Percentiles rank a stretch among this genome's conserved stretches.
phyloP scores from a whole-genome alignment of 805 yeast species.

The Blastobotrys robertii region DNA sequence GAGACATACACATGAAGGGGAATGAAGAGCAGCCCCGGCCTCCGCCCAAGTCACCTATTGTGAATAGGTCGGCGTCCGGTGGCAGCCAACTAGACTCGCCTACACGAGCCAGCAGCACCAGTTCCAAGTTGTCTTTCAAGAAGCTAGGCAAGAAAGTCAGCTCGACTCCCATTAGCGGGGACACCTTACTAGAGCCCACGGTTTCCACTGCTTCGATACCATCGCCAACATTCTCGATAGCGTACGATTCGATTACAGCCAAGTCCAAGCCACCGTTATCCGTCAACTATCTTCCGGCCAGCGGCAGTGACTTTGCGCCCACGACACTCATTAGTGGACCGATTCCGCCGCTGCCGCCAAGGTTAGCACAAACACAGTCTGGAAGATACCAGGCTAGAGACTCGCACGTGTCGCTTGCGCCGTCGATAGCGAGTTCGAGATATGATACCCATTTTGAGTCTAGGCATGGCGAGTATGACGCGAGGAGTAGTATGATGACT shows the following conservation, averaged over 20 bases:
- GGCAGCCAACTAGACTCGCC: conserved; percentile 1
- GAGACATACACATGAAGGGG: background rate
- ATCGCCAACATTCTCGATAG: conserved; percentile 12
- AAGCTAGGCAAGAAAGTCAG: conserved; percentile 6
- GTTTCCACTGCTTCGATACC: background rate
- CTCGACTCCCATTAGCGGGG: background rate
- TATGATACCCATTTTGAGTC: background rate
- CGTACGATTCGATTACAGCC: conserved; percentile 17
- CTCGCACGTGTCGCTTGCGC: background rate
- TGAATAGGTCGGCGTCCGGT: too few relatives aligned
- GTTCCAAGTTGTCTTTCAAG: conserved; percentile 6
- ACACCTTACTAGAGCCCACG: conserved; percentile 1
- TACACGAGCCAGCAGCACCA: conserved; percentile 1
- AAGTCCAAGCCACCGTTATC: conserved; percentile 16
- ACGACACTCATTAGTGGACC: conserved; percentile 18
- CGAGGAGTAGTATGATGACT: background rate
- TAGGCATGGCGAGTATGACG: background rate
- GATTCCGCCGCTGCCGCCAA: conserved; percentile 20
- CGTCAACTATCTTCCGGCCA: conserved; percentile 18
- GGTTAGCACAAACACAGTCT: conserved; percentile 1
- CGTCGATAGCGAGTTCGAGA: background rate
- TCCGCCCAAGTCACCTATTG: background rate
- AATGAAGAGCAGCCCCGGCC: conserved; percentile 1
- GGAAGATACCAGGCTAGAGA: background rate
- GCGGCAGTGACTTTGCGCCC: conserved; percentile 13